These are phyloP conservation scores for Cystobasidium slooffiae DNA, from an alignment of 1,284 basidiomycete species.

Conservation along the genomic window DNA sequence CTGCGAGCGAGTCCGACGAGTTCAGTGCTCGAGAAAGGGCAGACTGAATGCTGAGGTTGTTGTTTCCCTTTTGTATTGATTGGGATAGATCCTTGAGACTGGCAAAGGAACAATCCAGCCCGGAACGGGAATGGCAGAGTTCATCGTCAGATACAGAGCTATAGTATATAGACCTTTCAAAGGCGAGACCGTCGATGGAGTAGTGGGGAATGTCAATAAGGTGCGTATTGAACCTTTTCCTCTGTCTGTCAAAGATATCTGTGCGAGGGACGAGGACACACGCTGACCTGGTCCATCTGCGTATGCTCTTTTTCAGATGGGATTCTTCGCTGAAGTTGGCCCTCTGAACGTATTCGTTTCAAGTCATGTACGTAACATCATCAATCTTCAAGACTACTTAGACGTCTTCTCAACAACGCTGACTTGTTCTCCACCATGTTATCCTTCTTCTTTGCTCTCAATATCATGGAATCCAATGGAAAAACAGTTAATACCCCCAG, in stretches of 20 bases:
- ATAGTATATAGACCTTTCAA: slow-evolving; percentile 99
- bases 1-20: not conserved
- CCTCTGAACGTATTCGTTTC: slow-evolving; percentile 91
- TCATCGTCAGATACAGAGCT: slow-evolving; percentile 60
- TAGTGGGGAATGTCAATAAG: slow-evolving; percentile 95
- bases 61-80: too few relatives aligned
- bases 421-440: slow-evolving; percentile 40
- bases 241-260: slow-evolving; percentile 6
- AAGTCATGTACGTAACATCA: slow-evolving; percentile 71
- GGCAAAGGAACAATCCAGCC: slow-evolving; percentile 89
- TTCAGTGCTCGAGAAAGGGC: not conserved
- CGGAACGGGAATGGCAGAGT: slow-evolving; percentile 69
- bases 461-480: too few relatives aligned
- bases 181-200: slow-evolving; percentile 96
- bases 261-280: not conserved
- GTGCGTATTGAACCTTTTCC: slow-evolving; percentile 61
- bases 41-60: not conserved
- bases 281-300: not conserved
- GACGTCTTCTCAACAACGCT: not conserved
- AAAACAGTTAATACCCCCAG: slow-evolving; percentile 81
- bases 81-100: slow-evolving; percentile 70
- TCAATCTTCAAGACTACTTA: not conserved
- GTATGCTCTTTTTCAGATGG: slow-evolving; percentile 69
- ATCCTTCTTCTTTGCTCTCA: too few relatives aligned
- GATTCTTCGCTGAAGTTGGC: slow-evolving; percentile 95